Conservation (phyloP, 2,329 filamentous ascomycete species). For the Pseudogymnoascus sp. region DNA sequence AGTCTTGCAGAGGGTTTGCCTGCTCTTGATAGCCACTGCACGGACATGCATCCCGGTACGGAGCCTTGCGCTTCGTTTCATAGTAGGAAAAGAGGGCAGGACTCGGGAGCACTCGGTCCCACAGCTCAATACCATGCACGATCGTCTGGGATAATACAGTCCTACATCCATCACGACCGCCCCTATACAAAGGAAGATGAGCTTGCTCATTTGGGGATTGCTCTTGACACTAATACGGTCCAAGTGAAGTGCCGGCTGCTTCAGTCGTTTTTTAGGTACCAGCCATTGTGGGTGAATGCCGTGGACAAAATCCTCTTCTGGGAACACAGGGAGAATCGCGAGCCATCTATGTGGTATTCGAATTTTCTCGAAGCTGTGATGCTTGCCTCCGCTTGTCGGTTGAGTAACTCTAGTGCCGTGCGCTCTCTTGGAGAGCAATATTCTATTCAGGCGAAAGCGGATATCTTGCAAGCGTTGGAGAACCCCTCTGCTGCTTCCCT, state of each 20-base stretch:
- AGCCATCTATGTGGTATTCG: neutral
- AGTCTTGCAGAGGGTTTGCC: neutral
- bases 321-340: neutral
- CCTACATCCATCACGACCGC: neutral
- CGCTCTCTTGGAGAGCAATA: neutral
- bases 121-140: neutral
- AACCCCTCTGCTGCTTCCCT: conserved; percentile 1
- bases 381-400: neutral
- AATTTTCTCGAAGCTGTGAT: conserved; percentile 5
- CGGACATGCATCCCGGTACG: neutral
- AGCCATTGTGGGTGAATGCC: conserved; percentile 2
- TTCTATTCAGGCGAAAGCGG: neutral
- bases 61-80: neutral
- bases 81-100: neutral
- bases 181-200: neutral
- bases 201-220: neutral
- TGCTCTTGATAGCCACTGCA: neutral
- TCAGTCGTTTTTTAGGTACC: conserved; percentile 8
- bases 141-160: neutral
- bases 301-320: neutral
- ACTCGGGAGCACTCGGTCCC: neutral
- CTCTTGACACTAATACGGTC: neutral
- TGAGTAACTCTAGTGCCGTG: conserved; percentile 8
- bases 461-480: neutral
- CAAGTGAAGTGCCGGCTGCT: conserved; percentile 1